phyloP scores from a whole-genome alignment of 169 alveolate genomes.

The Plasmodium reichenowi region DNA sequence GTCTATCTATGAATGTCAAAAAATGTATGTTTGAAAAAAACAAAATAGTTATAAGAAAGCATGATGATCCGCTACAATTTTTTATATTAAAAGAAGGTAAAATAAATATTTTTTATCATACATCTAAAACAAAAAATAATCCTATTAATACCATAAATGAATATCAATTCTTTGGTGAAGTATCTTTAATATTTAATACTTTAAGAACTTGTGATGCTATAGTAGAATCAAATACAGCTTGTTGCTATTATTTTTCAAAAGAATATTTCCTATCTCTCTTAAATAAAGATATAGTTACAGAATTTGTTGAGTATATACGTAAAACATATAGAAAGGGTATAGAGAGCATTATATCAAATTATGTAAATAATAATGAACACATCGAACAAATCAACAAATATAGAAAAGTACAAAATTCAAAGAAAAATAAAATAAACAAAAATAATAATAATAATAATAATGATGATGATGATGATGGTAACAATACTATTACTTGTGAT shows the following conservation, averaged over 20 bases:
- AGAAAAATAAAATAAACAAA: too few relatives aligned
- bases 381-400: too few relatives aligned
- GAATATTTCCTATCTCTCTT: conserved; percentile 46
- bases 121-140: conserved; percentile 6
- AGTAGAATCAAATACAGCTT: conserved; percentile 66
- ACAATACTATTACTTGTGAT: too few relatives aligned
- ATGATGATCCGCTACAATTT: conserved; percentile 59
- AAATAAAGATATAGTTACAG: conserved; percentile 40
- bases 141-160: conserved; percentile 29
- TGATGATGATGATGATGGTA: too few relatives aligned
- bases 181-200: conserved; percentile 57
- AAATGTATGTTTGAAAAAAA: conserved; percentile 46
- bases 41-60: conserved; percentile 70
- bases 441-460: too few relatives aligned
- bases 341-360: conserved; percentile 31
- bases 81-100: conserved; percentile 66
- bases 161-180: conserved; percentile 64
- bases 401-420: too few relatives aligned
- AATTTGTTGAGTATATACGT: conserved; percentile 37
- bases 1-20: conserved; percentile 51
- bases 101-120: conserved; percentile 29
- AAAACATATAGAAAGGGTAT: conserved; percentile 9
- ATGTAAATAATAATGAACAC: neutral
- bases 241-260: conserved; percentile 41
- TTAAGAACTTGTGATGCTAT: conserved; percentile 52